Conservation (phyloP, 2,329 filamentous ascomycete species). For the Ceratocystis harringtonii region DNA sequence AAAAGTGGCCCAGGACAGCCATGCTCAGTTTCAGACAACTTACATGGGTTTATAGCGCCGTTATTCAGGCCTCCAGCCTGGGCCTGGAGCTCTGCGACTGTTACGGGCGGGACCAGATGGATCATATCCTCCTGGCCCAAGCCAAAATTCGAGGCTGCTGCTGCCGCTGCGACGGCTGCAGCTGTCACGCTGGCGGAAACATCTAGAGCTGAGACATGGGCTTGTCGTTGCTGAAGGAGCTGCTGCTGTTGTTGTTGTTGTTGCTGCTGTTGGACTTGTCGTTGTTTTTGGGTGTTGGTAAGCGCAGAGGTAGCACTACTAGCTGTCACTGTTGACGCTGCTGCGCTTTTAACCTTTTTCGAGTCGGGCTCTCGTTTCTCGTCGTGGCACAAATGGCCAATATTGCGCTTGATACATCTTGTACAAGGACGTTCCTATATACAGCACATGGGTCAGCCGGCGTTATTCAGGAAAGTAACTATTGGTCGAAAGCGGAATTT, state of each 20-base stretch:
- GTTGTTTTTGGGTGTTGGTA: constrained; percentile 20
- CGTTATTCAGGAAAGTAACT: too few species aligned
- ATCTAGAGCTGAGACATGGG: background rate
- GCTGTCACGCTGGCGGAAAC: constrained; percentile 18
- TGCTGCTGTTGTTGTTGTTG: constrained; percentile 22
- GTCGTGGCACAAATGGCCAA: constrained; percentile 95
- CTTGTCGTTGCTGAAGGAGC: constrained; percentile 22
- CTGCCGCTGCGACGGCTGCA: constrained; percentile 4
- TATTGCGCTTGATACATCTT: constrained; percentile 95
- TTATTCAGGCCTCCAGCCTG: constrained; percentile 31
- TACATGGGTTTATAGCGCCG: constrained; percentile 57
- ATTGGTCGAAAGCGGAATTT: background rate
- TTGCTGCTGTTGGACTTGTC: constrained; percentile 23
- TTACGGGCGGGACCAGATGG: constrained; percentile 56
- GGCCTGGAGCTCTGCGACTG: constrained; percentile 49
- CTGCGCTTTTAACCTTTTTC: constrained; percentile 62
- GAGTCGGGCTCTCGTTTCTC: constrained; percentile 74
- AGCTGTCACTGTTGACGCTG: constrained; percentile 26
- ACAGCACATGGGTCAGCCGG: constrained; percentile 9
- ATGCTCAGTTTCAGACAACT: constrained; percentile 26
- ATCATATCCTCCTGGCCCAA: constrained; percentile 40
- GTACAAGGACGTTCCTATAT: constrained; percentile 83
- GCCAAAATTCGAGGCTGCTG: constrained; percentile 20
- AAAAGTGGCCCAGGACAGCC: background rate
- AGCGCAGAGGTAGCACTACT: background rate